Conservation (phyloP, 139 green algal genomes). For the Picochlorum costavermella region DNA sequence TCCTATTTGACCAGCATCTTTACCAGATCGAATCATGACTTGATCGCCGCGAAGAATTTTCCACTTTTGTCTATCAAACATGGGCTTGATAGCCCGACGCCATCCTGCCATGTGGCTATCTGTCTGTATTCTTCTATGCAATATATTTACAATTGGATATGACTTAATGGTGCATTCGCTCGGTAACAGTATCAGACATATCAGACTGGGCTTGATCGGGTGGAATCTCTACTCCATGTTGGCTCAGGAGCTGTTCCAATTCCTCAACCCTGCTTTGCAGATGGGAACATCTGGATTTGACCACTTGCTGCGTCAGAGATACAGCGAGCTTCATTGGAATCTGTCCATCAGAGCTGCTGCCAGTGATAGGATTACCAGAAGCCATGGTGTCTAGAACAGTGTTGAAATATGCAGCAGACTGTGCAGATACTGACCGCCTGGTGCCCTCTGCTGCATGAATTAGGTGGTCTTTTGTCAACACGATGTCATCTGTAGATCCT, state of each 20-base stretch:
- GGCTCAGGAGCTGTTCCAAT: conserved; percentile 2
- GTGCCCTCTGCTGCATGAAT: no score
- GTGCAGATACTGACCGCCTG: no score
- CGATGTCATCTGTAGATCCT: no score
- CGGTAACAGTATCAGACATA: no score
- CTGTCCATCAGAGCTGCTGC: not conserved
- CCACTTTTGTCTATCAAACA: conserved; percentile 43
- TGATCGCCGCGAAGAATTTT: conserved; percentile 51
- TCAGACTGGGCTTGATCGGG: not conserved
- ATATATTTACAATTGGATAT: no score
- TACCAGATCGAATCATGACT: conserved; percentile 59
- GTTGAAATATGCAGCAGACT: not conserved
- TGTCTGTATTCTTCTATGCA: not conserved
- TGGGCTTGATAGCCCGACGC: conserved; percentile 25
- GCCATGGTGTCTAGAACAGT: not conserved
- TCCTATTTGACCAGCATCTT: conserved; percentile 58
- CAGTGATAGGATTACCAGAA: not conserved
- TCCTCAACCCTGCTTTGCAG: not conserved
- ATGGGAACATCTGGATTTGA: not conserved
- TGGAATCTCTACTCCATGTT: conserved; percentile 1
- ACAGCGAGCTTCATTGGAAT: not conserved
- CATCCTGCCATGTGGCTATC: conserved; percentile 25
- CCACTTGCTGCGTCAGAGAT: not conserved
- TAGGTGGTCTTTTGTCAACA: no score
- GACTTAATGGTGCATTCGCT: no score